Evolutionary conservation across 2,329 filamentous ascomycete genomes (phyloP).

Genomic region (Microdochium nivale): DNA sequence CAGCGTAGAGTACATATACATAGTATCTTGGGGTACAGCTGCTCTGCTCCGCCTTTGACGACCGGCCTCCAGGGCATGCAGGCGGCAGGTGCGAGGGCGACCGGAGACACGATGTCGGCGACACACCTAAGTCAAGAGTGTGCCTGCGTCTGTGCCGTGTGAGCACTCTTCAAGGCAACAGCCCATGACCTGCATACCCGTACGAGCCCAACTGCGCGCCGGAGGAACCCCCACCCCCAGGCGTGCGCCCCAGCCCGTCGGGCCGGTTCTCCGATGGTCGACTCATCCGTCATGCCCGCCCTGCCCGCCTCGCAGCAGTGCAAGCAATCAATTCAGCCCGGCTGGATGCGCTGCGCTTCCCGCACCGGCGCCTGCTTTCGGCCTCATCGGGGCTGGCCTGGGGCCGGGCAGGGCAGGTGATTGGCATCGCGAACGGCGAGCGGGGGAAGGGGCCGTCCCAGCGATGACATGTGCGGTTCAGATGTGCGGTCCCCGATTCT

Average conservation of each 20-base stretch:
- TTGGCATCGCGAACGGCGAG: not conserved
- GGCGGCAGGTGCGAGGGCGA: too few species aligned
- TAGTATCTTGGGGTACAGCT: too few species aligned
- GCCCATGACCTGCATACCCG: not conserved
- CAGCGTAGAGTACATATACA: too few species aligned
- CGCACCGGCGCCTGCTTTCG: not conserved
- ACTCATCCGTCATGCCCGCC: not conserved
- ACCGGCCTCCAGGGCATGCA: too few species aligned
- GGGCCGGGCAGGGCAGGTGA: not conserved
- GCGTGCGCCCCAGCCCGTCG: not conserved
- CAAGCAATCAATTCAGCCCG: too few species aligned
- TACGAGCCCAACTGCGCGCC: too few species aligned
- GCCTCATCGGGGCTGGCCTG: not conserved
- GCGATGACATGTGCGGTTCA: not conserved
- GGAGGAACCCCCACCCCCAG: too few species aligned
- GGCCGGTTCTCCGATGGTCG: not conserved
- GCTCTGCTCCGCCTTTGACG: too few species aligned
- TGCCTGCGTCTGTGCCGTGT: not conserved
- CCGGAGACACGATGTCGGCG: too few species aligned
- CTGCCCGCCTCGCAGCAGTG: not conserved
- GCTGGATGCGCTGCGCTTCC: not conserved
- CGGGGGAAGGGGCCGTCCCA: not conserved
- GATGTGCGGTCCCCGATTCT: too few species aligned
- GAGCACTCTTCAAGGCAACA: not conserved
- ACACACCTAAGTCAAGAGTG: too few species aligned